Base-by-base conservation (phyloP, 2,329 filamentous ascomycete genomes). In the Aspergillus sp. region DNA sequence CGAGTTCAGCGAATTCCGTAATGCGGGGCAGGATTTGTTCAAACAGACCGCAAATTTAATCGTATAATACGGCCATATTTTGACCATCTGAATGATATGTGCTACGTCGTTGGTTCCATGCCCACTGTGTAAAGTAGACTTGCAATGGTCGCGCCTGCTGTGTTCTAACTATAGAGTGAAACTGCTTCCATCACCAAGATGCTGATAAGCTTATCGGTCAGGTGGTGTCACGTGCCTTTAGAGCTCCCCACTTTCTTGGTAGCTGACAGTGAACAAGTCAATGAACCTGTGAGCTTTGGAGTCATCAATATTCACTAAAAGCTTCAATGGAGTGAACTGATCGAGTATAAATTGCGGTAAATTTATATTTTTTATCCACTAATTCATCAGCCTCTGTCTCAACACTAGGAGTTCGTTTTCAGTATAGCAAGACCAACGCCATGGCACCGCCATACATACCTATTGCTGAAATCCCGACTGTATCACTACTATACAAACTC, bases 401-500 rank as follows among this genome's bases (percentile, higher is more conserved):
- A 26, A 12, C n/a, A 30, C 20, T 12, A n/a, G 6, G 20, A 18
- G 36, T 20, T 49, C 5, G 9, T 9, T 17, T 30, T 17, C 48
- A 22, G 12, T 9, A 41, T 24, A 26, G 34, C 24, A 55, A 30
- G 22, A 12, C 17, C 42, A 18, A 17, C 32, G 64, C 22, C 12
- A 69, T 71, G 68, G 49, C 62, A 15, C 42, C 43, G 8, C n/a
- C 54, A 2, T 45, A 66, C 48, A 58, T 69, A 7, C 55, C 68
- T 9, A 52, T 75, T 13, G 60, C 66, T 20, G 71, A 77, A 39
- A 76, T 79, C 39, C 75, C 76, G 18, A 73, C 74, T 17, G 58
- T 78, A n/a, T 78, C 80, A 38, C 74, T 83, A 43, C 85, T 93
- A 59, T 95, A 93, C 79, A 81, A 82, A 65, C 72, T 79, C 17